A percentile compares a stretch with the other conserved stretches of the same genome.
These are phyloP conservation scores for Pisolithus marmoratus DNA, from an alignment of 768 basidiomycete genomes.

Conservation along the genomic window DNA sequence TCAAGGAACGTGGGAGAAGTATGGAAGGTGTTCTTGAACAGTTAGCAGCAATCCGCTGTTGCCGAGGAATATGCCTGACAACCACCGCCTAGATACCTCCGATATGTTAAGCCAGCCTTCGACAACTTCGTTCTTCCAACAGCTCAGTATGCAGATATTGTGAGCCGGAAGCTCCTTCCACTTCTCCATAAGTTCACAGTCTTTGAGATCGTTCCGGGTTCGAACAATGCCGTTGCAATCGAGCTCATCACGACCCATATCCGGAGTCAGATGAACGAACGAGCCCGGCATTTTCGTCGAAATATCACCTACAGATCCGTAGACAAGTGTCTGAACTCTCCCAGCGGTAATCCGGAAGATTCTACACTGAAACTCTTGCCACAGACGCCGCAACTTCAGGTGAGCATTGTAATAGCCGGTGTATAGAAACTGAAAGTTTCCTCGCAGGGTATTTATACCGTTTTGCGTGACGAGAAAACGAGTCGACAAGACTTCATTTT, in stretches of 20 bases:
- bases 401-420: constrained; percentile 24
- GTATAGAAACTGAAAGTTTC: neutral
- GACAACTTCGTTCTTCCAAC: constrained; percentile 93
- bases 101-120: constrained; percentile 91
- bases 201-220: constrained; percentile 90
- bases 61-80: neutral
- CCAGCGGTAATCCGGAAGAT: constrained; percentile 37
- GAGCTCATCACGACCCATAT: constrained; percentile 92
- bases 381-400: constrained; percentile 77
- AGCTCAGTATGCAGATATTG: constrained; percentile 84
- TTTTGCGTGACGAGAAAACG: constrained; percentile 68
- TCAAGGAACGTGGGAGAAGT: constrained; percentile 79
- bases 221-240: constrained; percentile 84
- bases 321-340: constrained; percentile 29
- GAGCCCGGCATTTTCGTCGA: constrained; percentile 66
- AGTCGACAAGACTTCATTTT: constrained; percentile 86
- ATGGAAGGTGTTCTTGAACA: constrained; percentile 89
- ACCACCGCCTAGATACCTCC: constrained; percentile 61
- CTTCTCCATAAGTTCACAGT: neutral
- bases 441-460: constrained; percentile 83
- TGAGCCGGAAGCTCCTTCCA: constrained; percentile 23
- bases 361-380: constrained; percentile 61
- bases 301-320: constrained; percentile 55
- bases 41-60: constrained; percentile 33
- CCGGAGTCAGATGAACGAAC: constrained; percentile 73